A percentile compares a stretch with the other conserved stretches of the same genome.
Evolutionary conservation across 306 rosid species (phyloP).

Genomic region (Cucurbita moschata): DNA sequence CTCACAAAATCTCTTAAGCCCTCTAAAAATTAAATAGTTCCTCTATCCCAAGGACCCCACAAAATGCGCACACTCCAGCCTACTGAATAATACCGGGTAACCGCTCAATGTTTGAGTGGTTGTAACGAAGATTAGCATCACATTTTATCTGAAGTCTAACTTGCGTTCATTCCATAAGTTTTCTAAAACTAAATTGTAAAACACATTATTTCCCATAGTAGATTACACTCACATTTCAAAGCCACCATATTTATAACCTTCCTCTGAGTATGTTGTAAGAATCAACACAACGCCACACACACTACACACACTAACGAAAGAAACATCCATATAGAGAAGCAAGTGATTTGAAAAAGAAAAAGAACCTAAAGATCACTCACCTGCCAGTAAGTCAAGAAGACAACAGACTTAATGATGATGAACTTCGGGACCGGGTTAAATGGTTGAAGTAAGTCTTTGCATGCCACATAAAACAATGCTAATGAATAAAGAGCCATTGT

Average conservation of each 20-base stretch:
- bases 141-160: neutral
- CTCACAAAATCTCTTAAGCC: neutral
- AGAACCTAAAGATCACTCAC: conserved; percentile 14
- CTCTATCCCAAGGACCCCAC: neutral
- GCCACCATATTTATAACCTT: neutral
- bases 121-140: neutral
- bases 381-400: conserved; percentile 99
- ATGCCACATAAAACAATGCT: conserved; percentile 83
- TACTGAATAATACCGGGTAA: too few species aligned
- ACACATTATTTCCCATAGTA: neutral
- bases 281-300: neutral
- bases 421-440: conserved; percentile 97
- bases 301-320: neutral
- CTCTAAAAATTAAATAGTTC: neutral
- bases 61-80: too few species aligned
- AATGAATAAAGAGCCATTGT: conserved; percentile 83
- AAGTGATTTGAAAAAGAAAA: neutral
- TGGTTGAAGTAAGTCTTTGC: conserved; percentile 96
- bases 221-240: neutral
- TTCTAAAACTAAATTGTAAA: neutral
- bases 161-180: neutral
- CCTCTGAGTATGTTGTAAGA: neutral
- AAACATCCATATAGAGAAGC: neutral
- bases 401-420: conserved; percentile 82
- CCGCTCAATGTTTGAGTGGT: too few species aligned